phyloP scores from a whole-genome alignment of 2,329 filamentous ascomycete species.

The Ceratocystis cacaofunesta region DNA sequence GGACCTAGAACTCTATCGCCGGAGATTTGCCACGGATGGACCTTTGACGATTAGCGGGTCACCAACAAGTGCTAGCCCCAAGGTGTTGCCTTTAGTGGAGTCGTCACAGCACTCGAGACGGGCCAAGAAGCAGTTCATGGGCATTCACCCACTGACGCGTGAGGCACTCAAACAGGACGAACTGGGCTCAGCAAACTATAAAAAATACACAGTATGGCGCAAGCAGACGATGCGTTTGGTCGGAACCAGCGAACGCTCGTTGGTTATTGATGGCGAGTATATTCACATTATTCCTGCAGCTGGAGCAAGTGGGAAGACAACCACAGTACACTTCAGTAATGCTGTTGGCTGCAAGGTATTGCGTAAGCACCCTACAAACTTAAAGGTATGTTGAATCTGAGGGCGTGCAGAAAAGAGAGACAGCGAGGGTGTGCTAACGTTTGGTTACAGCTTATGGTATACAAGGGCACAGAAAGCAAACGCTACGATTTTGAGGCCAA shows the following conservation, averaged over 20 bases:
- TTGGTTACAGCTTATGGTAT: conserved; percentile 46
- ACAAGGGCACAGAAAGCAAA: conserved; percentile 61
- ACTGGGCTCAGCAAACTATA: conserved; percentile 45
- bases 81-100: conserved; percentile 38
- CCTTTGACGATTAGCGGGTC: conserved; percentile 53
- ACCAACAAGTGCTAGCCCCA: conserved; percentile 55
- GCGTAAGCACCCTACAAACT: conserved; percentile 64
- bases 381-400: conserved; percentile 42
- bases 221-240: conserved; percentile 74
- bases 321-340: conserved; percentile 68
- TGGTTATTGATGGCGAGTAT: conserved; percentile 74
- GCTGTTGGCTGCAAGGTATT: conserved; percentile 72
- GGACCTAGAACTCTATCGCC: conserved; percentile 60
- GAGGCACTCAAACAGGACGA: conserved; percentile 46
- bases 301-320: conserved; percentile 51
- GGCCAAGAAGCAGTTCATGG: conserved; percentile 29
- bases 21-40: conserved; percentile 61
- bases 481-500: conserved; percentile 75
- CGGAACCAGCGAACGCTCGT: conserved; percentile 56
- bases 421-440: neutral
- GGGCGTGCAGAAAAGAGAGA: neutral
- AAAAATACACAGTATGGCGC: conserved; percentile 66
- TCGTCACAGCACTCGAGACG: conserved; percentile 26
- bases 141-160: conserved; percentile 52
- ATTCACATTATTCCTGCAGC: conserved; percentile 67